Evolutionary conservation across 192 early-diverging fungal species (phyloP).

Genomic region (Coemansia sp.): DNA sequence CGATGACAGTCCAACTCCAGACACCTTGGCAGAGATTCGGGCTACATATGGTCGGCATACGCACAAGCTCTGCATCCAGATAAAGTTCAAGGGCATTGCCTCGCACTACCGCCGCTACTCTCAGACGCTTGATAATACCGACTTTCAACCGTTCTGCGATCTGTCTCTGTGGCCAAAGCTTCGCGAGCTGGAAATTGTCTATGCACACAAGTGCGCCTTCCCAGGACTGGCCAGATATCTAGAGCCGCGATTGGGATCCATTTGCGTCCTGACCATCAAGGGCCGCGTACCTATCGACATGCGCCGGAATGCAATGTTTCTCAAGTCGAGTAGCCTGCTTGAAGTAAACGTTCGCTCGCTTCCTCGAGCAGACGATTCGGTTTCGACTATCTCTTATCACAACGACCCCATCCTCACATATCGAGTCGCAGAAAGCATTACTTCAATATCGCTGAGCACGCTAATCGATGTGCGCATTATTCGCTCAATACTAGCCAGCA

Average conservation of each 20-base stretch:
- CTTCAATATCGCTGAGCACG: slow-evolving; percentile 27
- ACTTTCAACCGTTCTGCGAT: slow-evolving; percentile 46
- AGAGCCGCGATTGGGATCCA: slow-evolving; percentile 35
- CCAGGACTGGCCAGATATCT: slow-evolving; percentile 46
- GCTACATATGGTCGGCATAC: slow-evolving; percentile 21
- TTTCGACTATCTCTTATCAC: slow-evolving; percentile 25
- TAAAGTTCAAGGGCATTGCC: slow-evolving; percentile 40
- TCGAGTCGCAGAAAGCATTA: slow-evolving; percentile 10
- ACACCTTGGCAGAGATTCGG: slow-evolving; percentile 15
- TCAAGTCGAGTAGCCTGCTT: slow-evolving; percentile 16
- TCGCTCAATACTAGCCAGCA: slow-evolving; percentile 17
- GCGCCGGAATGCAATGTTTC: slow-evolving; percentile 36
- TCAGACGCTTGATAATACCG: slow-evolving; percentile 28
- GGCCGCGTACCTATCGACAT: slow-evolving; percentile 53
- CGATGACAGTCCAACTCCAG: slow-evolving; percentile 12
- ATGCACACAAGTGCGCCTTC: slow-evolving; percentile 53
- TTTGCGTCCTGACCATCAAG: slow-evolving; percentile 28
- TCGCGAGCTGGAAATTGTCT: slow-evolving; percentile 40
- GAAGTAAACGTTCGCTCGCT: slow-evolving; percentile 35
- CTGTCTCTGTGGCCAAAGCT: slow-evolving; percentile 32
- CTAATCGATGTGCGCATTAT: slow-evolving; percentile 42
- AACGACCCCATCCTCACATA: slow-evolving; percentile 28
- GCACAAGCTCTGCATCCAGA: slow-evolving; percentile 34
- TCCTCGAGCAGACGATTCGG: slow-evolving; percentile 29
- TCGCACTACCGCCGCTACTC: slow-evolving; percentile 47